phyloP scores from a whole-genome alignment of 2,329 filamentous ascomycete species.

The Magnaporthales sp. region DNA sequence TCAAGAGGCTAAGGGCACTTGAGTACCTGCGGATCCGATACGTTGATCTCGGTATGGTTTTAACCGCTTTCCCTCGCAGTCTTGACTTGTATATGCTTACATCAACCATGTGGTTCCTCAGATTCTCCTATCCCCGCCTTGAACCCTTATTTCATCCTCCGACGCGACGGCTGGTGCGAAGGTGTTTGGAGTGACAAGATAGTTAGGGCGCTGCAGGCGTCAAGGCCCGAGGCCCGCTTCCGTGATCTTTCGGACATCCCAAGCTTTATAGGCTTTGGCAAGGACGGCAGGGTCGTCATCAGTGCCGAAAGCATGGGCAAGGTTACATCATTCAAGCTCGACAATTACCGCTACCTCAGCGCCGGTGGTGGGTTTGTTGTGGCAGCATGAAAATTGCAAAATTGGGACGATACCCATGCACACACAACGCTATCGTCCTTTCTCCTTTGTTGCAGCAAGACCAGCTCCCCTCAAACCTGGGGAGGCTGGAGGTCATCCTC shows the following conservation, averaged over 20 bases:
- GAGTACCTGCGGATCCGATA: constrained; percentile 63
- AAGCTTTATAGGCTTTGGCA: constrained; percentile 48
- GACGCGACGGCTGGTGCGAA: constrained; percentile 45
- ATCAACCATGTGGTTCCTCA: constrained; percentile 15
- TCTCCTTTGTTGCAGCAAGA: background rate
- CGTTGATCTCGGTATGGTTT: constrained; percentile 54
- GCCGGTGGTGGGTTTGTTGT: constrained; percentile 7
- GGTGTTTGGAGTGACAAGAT: constrained; percentile 68
- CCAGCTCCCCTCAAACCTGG: constrained; percentile 7
- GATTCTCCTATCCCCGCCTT: constrained; percentile 62
- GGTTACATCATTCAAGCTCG: constrained; percentile 46
- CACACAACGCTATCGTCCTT: background rate
- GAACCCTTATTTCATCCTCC: constrained; percentile 64
- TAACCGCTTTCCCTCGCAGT: background rate
- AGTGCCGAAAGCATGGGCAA: constrained; percentile 45
- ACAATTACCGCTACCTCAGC: constrained; percentile 45
- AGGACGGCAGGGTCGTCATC: constrained; percentile 50
- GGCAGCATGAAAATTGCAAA: constrained; percentile 2
- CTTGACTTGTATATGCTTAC: background rate
- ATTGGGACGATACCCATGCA: background rate
- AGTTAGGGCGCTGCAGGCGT: constrained; percentile 47
- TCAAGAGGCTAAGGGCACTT: constrained; percentile 50
- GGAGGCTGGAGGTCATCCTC: background rate
- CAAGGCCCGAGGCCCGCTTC: constrained; percentile 50
- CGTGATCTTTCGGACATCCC: constrained; percentile 57